phyloP scores from a whole-genome alignment of 176 grass and related monocot genomes.

The Melocanna baccifera region DNA sequence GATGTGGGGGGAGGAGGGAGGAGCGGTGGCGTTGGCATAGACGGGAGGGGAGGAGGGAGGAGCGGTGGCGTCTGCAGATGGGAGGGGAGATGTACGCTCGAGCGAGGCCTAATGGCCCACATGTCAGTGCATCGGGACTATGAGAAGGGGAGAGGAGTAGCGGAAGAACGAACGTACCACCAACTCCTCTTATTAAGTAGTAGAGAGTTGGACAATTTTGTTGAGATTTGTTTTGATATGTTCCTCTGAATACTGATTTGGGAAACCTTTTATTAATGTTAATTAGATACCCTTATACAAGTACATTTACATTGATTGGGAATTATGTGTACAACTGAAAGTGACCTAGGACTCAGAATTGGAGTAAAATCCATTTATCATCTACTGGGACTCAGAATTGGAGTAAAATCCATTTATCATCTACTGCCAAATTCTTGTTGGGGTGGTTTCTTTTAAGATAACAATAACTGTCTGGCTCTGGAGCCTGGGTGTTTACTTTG shows the following conservation, averaged over 20 bases:
- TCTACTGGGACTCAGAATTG: background rate
- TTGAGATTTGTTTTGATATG: constrained; percentile 9
- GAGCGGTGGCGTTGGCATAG: too few relatives aligned
- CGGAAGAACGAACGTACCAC: too few relatives aligned
- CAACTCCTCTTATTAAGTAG: too few relatives aligned
- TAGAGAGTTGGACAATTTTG: background rate
- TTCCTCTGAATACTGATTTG: constrained; percentile 1
- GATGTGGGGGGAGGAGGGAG: too few relatives aligned
- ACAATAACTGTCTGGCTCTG: constrained; percentile 1
- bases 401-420: background rate
- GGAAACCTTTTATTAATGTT: background rate
- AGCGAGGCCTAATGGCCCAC: too few relatives aligned
- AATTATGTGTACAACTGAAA: background rate
- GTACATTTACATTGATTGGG: background rate
- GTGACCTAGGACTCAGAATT: background rate
- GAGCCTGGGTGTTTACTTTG: background rate
- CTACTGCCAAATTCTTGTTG: background rate
- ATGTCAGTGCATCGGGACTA: too few relatives aligned
- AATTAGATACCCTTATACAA: background rate
- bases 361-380: background rate
- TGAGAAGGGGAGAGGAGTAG: too few relatives aligned
- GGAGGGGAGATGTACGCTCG: too few relatives aligned
- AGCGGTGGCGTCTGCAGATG: too few relatives aligned
- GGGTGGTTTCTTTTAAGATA: background rate
- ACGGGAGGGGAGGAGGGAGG: too few relatives aligned